Conservation (phyloP, 1,284 basidiomycete genomes). For the Naganishia albida region DNA sequence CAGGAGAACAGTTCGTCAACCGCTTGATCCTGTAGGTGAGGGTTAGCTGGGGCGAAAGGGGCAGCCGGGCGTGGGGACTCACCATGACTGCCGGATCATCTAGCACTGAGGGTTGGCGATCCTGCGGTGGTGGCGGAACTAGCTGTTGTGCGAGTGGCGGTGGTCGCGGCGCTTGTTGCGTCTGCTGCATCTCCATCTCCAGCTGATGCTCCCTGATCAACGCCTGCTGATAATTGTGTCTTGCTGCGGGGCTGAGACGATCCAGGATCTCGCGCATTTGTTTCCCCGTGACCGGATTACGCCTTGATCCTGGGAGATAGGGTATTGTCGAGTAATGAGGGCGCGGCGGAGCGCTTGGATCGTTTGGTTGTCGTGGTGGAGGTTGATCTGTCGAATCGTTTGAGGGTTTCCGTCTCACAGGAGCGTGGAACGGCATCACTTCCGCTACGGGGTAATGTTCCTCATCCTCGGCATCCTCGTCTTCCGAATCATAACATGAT, state of each 20-base stretch:
- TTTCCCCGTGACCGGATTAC: slow-evolving; percentile 14
- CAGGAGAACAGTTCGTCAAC: slow-evolving; percentile 53
- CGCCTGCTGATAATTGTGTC: slow-evolving; percentile 23
- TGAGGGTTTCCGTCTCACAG: slow-evolving; percentile 1
- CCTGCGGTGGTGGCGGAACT: not conserved
- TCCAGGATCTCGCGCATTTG: slow-evolving; percentile 23
- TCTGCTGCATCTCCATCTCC: slow-evolving; percentile 13
- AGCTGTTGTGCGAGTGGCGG: not conserved
- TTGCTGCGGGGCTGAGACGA: slow-evolving; percentile 14
- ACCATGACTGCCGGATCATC: slow-evolving; percentile 50
- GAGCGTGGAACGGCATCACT: slow-evolving; percentile 15
- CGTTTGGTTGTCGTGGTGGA: not conserved
- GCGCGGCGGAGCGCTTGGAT: not conserved
- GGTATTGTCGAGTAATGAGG: slow-evolving; percentile 16
- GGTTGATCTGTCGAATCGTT: not conserved
- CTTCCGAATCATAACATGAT: slow-evolving; percentile 14
- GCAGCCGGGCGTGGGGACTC: slow-evolving; percentile 27
- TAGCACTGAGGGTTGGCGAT: slow-evolving; percentile 17
- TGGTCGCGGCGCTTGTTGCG: not conserved
- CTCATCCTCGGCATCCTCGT: slow-evolving; percentile 25
- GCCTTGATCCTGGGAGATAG: slow-evolving; percentile 7
- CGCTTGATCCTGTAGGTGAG: slow-evolving; percentile 45
- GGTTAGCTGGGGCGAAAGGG: not conserved
- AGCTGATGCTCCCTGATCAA: slow-evolving; percentile 22
- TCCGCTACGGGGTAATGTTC: slow-evolving; percentile 18